A percentile compares a stretch with the other conserved stretches of the same genome.
Evolutionary conservation across 441 rosid genomes (phyloP).

Genomic region (Hura crepitans): DNA sequence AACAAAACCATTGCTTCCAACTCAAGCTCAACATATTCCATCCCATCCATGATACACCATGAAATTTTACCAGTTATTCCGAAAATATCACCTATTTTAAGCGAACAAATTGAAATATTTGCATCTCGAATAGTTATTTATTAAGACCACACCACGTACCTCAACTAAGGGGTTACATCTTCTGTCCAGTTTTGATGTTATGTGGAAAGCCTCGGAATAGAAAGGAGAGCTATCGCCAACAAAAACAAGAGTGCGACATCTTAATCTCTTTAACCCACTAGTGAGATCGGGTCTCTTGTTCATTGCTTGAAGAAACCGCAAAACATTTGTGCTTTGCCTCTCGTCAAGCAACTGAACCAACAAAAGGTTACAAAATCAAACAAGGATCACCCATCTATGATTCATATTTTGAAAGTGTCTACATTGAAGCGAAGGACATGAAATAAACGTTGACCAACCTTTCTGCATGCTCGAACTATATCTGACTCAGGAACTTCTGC

Average conservation of each 20-base stretch:
- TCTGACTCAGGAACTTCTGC: slow-evolving; percentile 69
- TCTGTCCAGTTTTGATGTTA: slow-evolving; percentile 73
- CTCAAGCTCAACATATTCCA: background rate
- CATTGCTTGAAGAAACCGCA: slow-evolving; percentile 73
- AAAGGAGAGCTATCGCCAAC: slow-evolving; percentile 80
- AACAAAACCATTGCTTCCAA: background rate
- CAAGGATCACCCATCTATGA: background rate
- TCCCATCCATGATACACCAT: background rate
- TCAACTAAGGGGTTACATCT: slow-evolving; percentile 80
- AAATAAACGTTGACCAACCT: slow-evolving; percentile 39
- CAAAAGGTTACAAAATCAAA: slow-evolving; percentile 19
- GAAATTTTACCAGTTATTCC: background rate
- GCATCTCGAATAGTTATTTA: background rate
- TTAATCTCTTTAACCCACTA: slow-evolving; percentile 52
- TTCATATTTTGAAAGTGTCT: background rate
- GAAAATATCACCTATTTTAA: background rate
- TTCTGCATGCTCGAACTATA: slow-evolving; percentile 74
- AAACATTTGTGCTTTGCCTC: slow-evolving; percentile 62
- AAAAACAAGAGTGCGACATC: slow-evolving; percentile 73
- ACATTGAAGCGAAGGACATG: background rate
- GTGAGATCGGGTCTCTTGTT: slow-evolving; percentile 82
- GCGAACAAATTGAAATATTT: background rate
- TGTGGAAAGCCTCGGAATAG: slow-evolving; percentile 69
- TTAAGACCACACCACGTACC: slow-evolving; percentile 32
- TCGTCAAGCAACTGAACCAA: slow-evolving; percentile 63